Percentiles rank a stretch among this genome's conserved stretches.
phyloP scores from a whole-genome alignment of 805 yeast genomes.

The Millerozyma miso region DNA sequence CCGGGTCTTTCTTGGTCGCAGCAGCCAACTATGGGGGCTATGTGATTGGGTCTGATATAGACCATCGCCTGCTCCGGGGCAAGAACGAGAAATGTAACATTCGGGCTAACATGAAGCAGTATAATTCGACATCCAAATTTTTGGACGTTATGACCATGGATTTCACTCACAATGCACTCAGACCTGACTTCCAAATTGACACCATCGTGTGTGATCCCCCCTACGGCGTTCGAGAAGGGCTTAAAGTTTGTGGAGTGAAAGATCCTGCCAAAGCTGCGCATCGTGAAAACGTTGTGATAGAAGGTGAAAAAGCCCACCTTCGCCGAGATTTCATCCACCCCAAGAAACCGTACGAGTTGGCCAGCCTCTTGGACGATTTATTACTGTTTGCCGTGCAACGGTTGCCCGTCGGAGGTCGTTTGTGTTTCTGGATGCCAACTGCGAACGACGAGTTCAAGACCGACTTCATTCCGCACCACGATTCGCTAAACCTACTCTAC shows the following conservation, averaged over 20 bases:
- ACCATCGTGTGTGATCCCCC: slow-evolving; percentile 95
- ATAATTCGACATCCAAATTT: slow-evolving; percentile 52
- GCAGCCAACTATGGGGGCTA: slow-evolving; percentile 81
- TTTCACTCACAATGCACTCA: slow-evolving; percentile 84
- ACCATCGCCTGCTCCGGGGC: slow-evolving; percentile 74
- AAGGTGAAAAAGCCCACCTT: slow-evolving; percentile 73
- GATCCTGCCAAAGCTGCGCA: slow-evolving; percentile 64
- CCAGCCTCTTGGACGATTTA: slow-evolving; percentile 72
- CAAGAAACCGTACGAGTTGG: slow-evolving; percentile 83
- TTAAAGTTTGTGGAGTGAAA: slow-evolving; percentile 85
- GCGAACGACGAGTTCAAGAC: slow-evolving; percentile 79
- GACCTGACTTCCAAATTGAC: slow-evolving; percentile 61
- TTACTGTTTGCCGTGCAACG: slow-evolving; percentile 67
- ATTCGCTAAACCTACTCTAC: slow-evolving; percentile 62
- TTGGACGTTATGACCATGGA: slow-evolving; percentile 88
- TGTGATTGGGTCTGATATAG: slow-evolving; percentile 87
- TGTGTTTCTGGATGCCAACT: slow-evolving; percentile 97
- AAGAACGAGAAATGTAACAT: slow-evolving; percentile 52
- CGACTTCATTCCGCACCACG: slow-evolving; percentile 75
- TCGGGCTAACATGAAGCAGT: slow-evolving; percentile 68
- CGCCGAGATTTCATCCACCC: slow-evolving; percentile 87
- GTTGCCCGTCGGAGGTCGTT: slow-evolving; percentile 69
- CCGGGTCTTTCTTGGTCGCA: slow-evolving; percentile 90
- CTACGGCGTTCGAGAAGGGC: slow-evolving; percentile 93
- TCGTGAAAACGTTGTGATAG: slow-evolving; percentile 67